Base-by-base conservation (phyloP, 768 basidiomycete genomes). In the Pleurotus cornucopiae region DNA sequence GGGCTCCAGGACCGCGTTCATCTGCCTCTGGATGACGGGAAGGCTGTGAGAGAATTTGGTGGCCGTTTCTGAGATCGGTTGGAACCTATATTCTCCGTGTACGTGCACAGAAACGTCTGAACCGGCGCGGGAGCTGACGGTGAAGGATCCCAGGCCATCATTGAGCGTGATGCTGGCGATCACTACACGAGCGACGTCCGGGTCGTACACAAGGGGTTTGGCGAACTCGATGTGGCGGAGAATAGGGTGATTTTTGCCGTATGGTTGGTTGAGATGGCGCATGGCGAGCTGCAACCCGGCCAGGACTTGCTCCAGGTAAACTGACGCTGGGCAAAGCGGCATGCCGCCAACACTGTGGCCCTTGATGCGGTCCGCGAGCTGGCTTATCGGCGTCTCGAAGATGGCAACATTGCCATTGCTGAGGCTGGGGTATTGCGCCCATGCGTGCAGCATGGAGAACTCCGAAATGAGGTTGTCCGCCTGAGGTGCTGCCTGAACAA, bases 291-390 rank as follows among this genome's bases (percentile, higher is more conserved):
- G 57, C 9, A 80, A 69, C 1, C 76, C 79, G 5, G 80, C 76
- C 37, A 79, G 66, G 0, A 73, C 79, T 41, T 82, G 76, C 59
- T 88, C 85, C 11, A 83, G 63, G 59, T 86, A 86, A 1, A 87
- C 76, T 0, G 85, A 86, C 1, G 83, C 86, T 7, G 87, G 86
- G 60, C 86, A 88, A 4, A 87, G 72, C 0, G 82, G 72, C 34
- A 74, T 55, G 3, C 76, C 80, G 5, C 73, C 79, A 5, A 88
- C 85, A n/a, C 63, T 71, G 56, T 89, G 87, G 0, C 85, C 84
- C 18, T 66, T 58, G 5, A 89, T 82, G 56, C 73, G 76, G 12
- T 61, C 57, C 12, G 71, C 73, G 5, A 88, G 55, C 43, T 67
- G 62, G 3, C 57, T 53, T 16, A 84, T 74, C 0, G 84, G 78